These are phyloP conservation scores for Saccharomyces hybrid DNA, from an alignment of 1,139 yeast genomes.

Conservation along the genomic window DNA sequence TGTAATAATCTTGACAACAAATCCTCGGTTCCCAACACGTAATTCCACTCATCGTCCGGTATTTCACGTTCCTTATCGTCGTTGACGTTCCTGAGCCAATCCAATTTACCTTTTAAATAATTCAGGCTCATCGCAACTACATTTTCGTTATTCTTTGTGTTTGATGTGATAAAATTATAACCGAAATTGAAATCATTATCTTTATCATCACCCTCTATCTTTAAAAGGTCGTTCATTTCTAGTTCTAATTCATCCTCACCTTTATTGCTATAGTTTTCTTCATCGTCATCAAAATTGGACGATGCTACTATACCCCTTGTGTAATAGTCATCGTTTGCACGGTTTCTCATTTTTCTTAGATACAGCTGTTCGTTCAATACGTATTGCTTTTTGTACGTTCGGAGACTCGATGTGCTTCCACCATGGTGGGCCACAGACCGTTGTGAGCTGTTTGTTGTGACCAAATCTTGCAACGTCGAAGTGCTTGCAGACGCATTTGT, in stretches of 20 bases:
- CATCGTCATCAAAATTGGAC: slow-evolving; percentile 20
- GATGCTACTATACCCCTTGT: slow-evolving; percentile 47
- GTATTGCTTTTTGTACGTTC: slow-evolving; percentile 29
- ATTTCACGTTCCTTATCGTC: neutral
- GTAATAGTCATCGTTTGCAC: slow-evolving; percentile 59
- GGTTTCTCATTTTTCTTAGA: slow-evolving; percentile 55
- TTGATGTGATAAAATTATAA: slow-evolving; percentile 18
- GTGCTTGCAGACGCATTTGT: slow-evolving; percentile 19
- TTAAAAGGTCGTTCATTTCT: slow-evolving; percentile 25
- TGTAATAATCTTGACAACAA: slow-evolving; percentile 18
- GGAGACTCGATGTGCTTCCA: slow-evolving; percentile 12
- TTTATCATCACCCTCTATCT: slow-evolving; percentile 15
- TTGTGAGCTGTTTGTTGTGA: neutral
- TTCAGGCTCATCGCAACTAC: slow-evolving; percentile 23
- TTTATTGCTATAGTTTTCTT: slow-evolving; percentile 14
- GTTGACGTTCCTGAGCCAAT: slow-evolving; percentile 24
- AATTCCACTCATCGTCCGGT: slow-evolving; percentile 4
- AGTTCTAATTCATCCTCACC: slow-evolving; percentile 22
- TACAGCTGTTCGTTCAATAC: slow-evolving; percentile 60
- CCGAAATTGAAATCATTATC: slow-evolving; percentile 20
- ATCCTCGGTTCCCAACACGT: slow-evolving; percentile 9
- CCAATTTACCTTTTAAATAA: slow-evolving; percentile 20
- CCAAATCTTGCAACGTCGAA: slow-evolving; percentile 3
- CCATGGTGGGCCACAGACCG: neutral
- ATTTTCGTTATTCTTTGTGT: slow-evolving; percentile 16